Evolutionary conservation across 441 rosid genomes (phyloP).

Genomic region (Omphalea diandra): DNA sequence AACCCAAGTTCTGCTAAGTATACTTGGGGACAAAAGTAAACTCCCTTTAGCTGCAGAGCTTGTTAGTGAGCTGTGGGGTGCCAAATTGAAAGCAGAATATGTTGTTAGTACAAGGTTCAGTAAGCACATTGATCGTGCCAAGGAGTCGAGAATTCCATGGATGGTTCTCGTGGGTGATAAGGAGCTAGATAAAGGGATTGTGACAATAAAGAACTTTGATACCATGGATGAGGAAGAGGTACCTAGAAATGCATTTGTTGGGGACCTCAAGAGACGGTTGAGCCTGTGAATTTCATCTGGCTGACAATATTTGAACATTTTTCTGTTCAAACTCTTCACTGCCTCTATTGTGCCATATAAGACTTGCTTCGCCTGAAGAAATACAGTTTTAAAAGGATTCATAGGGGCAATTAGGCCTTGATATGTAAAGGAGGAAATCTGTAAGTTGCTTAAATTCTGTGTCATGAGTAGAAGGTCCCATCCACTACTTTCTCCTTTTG

Average conservation of each 20-base stretch:
- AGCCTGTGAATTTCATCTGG: constrained; percentile 12
- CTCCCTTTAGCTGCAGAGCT: constrained; percentile 58
- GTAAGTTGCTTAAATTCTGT: not conserved
- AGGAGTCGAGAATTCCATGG: constrained; percentile 53
- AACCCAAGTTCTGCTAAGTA: constrained; percentile 69
- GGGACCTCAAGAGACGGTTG: constrained; percentile 36
- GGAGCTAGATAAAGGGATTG: constrained; percentile 58
- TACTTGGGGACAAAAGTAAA: constrained; percentile 48
- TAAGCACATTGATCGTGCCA: constrained; percentile 58
- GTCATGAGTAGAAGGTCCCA: not conserved
- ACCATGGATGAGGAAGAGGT: constrained; percentile 49
- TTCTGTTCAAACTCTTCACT: not conserved
- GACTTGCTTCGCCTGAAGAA: not conserved
- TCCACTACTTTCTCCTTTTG: not conserved
- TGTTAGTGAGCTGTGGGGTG: constrained; percentile 64
- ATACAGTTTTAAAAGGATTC: too few species aligned
- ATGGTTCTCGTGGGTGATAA: constrained; percentile 72
- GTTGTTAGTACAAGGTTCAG: constrained; percentile 52
- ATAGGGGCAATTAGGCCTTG: not conserved
- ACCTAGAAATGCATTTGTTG: constrained; percentile 46
- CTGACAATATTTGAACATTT: not conserved
- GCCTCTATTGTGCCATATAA: not conserved
- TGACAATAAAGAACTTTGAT: constrained; percentile 56
- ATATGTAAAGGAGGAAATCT: not conserved
- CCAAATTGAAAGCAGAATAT: constrained; percentile 64